Base-by-base conservation (phyloP, 345 rosid species). In the Salix brachista region DNA sequence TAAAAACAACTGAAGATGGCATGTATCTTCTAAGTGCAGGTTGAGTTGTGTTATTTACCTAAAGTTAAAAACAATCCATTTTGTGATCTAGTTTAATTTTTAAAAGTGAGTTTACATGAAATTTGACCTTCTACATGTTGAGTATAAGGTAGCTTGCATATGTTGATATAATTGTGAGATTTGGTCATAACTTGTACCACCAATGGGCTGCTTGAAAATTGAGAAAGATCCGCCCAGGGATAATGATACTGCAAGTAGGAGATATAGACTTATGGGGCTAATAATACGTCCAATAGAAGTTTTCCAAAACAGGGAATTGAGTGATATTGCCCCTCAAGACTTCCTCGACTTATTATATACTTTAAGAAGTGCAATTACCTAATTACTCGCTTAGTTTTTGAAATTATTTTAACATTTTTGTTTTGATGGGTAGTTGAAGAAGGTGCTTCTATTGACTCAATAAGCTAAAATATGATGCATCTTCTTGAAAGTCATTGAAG, bases 21-120 rank as follows among this genome's bases (percentile, higher is more conserved):
- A 93, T 95, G 97, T 84, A 95, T 84, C 96, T 95, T 81, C 87
- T 95, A 44, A 95, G 99, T 87, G 89, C 96, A 89, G 99, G 99
- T 95, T 83, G 62, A 21, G 54, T 73, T 79, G 28, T 79, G 52
- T 56, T 73, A 65, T 28, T 65, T 50, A 44, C 54, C 71, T 62
- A 32, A 37, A 26, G 26, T 74, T 18, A 21, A 26, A 21, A 72
- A 14, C 50, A 12, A 11, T 11, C 18, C 18, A 46, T 46, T 46
- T 46, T 46, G 50, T 46, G 18, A 46, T 46, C 14, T 46, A 6
- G 50, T 46, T 48, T 69, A 23, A 65, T 11, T 26, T 67, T 8
- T 17, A 30, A 66, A 8, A 23, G 17, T 34, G 13, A 50, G 50
- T 3, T 36, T 23, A 8, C 48, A 65, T 34, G 8, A 54, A 19